Evolutionary conservation across 179 eudicot species (phyloP), one percentile per base, ranked within the genome.

Genomic region (Spergularia azorica): DNA sequence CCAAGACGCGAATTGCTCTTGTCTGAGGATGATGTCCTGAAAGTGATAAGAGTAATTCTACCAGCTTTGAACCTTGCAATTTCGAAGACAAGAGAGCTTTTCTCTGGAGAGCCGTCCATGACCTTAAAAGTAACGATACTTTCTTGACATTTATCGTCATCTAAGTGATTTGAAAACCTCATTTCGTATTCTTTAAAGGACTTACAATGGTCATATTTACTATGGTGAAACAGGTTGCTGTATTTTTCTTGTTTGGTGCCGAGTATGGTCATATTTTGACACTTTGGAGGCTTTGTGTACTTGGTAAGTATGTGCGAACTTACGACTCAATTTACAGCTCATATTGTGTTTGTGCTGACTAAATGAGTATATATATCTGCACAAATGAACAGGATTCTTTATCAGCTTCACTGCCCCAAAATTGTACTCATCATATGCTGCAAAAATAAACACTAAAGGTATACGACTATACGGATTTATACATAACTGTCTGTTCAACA

Each of bases 31-130:
- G 95, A 91, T 80, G 77, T 93, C 75, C 46, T 93, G 73, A 84
- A 84, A 84, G 83, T 83, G 6, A 91, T 87, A 38, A 88, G 89
- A 81, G 73, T 89, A 63, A 72, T 93, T 61, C 89, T 95, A 36
- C 99, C 99, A 74, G 84, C 89, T 64, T 21, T 88, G 38, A 95
- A 95, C 83, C 88, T 87, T 57, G 88, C 84, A 18, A 85, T 95
- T 73, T 87, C 87, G 0, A 89, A 85, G 77, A 68, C 88, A 65
- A 82, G 88, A 70, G 65, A 87, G 67, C 84, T 95, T 67, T 95
- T 95, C 88, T 95, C 99, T 21, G 99, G 99, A 72, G 97, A 95
- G 70, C 95, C 99, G 73, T 88, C 90, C 74, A 95, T 86, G 89
- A 95, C 97, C 83, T 91, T 95, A 48, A 95, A 89, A 85, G 98